Evolutionary conservation across 495 filamentous ascomycete species (phyloP), one percentile per base, ranked within the genome.

Genomic region (Penicillium crystallinum): DNA sequence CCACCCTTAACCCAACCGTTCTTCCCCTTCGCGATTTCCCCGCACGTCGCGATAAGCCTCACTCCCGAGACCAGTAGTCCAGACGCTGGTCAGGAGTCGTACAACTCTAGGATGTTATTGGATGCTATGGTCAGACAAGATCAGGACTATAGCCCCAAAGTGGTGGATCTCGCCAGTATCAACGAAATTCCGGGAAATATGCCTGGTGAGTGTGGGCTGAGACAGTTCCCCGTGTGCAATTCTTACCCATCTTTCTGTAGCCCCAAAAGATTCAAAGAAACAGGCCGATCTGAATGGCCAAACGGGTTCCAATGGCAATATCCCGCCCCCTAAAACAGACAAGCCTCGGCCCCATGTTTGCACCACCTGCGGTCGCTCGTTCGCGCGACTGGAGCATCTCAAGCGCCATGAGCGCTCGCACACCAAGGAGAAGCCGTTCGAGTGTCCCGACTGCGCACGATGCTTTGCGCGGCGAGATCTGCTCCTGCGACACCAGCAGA

Each of bases 341-440:
- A 99, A 97, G 74, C 93, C 93, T 30, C 79, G 93, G 43, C 93
- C 93, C 45, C 93, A 99, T 70, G 84, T 95, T 48, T 99, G 93
- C 72, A 85, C 81, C 22, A 99, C 95, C 27, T 99, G 93, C 65
- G 79, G 84, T 63, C 85, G 93, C 50, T 96, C 89, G 3, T 99
- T 99, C 66, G 93, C 93, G 49, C 84, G 93, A 51, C 72, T 99
- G 58, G 93, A 99, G 72, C 93, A 99, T 72, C 75, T 99, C 54
- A 99, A 99, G 74, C 87, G 93, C 39, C 93, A 99, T 71, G 93
- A 99, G 77, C 85, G 93, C 37, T 97, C 93, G 17, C 93, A 99
- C 62, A 99, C 93, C 10, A 99, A 99, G 66, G 93, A 99, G 67
- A 98, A 98, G 76, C 93, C 93, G 2, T 99, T 99, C 64, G 92